These are phyloP conservation scores for Zygoascus bituminiphila DNA, from an alignment of 805 yeast species.

Conservation along the genomic window DNA sequence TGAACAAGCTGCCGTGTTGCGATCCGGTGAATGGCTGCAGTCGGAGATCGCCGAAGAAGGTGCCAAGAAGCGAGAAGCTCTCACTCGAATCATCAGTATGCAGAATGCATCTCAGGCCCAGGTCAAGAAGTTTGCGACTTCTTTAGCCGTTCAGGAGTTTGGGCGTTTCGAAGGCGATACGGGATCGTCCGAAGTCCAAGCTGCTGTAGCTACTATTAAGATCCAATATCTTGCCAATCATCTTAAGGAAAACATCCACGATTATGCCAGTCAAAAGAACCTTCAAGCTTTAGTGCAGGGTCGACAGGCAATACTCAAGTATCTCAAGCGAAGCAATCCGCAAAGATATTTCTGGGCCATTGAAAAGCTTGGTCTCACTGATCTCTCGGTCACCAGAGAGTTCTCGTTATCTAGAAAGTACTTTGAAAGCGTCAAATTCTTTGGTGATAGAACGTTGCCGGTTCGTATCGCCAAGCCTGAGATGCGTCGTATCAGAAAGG, in stretches of 20 bases:
- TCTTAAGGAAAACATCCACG: conserved; percentile 61
- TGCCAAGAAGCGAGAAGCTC: conserved; percentile 55
- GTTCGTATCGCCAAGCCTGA: conserved; percentile 19
- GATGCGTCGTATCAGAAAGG: conserved; percentile 13
- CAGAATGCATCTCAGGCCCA: conserved; percentile 60
- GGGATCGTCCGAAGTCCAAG: conserved; percentile 93
- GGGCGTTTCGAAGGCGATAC: conserved; percentile 82
- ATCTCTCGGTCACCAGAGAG: conserved; percentile 67
- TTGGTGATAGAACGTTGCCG: conserved; percentile 32
- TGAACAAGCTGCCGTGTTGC: conserved; percentile 48
- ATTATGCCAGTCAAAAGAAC: conserved; percentile 56
- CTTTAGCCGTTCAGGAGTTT: conserved; percentile 70
- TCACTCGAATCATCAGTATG: conserved; percentile 63
- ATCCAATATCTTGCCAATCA: conserved; percentile 75
- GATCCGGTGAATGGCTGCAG: conserved; percentile 20
- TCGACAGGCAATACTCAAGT: conserved; percentile 75
- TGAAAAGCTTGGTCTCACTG: conserved; percentile 80
- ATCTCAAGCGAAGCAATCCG: conserved; percentile 73
- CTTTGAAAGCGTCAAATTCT: conserved; percentile 29
- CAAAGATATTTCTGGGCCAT: conserved; percentile 78
- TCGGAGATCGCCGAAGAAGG: conserved; percentile 30
- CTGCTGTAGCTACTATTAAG: conserved; percentile 77
- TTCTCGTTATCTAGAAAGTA: conserved; percentile 38
- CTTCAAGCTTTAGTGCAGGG: conserved; percentile 81
- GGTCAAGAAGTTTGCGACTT: conserved; percentile 47